Conservation (phyloP, 208 protist species). For the Entamoeba histolytica region DNA sequence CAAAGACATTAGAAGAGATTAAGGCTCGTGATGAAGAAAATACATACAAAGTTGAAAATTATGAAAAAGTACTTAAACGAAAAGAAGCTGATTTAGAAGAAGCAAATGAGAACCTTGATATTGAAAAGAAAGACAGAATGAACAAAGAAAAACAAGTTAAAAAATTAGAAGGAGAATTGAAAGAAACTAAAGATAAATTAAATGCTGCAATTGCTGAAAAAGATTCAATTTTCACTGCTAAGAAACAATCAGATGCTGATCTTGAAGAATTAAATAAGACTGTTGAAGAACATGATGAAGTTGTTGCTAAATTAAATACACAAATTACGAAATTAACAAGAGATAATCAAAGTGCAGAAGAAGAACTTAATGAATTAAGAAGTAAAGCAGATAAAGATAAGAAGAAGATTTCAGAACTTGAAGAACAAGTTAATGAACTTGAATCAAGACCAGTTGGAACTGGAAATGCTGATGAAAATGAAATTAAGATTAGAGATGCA, state of each 20-base stretch:
- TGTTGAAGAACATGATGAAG: constrained; percentile 1
- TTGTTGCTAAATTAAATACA: constrained; percentile 20
- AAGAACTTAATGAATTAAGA: constrained; percentile 11
- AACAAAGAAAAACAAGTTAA: neutral
- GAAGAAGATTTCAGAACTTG: neutral
- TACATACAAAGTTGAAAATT: neutral
- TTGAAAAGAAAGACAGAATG: neutral
- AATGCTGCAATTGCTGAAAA: constrained; percentile 12
- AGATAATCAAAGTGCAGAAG: constrained; percentile 21
- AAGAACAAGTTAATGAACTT: neutral
- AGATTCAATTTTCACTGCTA: neutral
- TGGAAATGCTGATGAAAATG: neutral
- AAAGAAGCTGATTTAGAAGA: neutral
- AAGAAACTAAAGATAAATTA: constrained; percentile 19
- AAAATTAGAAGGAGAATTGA: neutral
- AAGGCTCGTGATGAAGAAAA: neutral
- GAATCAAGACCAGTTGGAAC: neutral
- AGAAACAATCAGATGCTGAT: neutral
- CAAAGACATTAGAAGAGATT: neutral
- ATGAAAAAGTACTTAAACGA: neutral
- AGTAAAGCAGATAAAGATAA: constrained; percentile 12
- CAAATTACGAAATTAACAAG: neutral
- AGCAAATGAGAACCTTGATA: neutral
- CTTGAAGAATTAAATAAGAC: neutral
- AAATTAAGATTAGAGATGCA: neutral